Base-by-base conservation (phyloP, 2,329 filamentous ascomycete genomes). In the Leptosphaerulina australis region DNA sequence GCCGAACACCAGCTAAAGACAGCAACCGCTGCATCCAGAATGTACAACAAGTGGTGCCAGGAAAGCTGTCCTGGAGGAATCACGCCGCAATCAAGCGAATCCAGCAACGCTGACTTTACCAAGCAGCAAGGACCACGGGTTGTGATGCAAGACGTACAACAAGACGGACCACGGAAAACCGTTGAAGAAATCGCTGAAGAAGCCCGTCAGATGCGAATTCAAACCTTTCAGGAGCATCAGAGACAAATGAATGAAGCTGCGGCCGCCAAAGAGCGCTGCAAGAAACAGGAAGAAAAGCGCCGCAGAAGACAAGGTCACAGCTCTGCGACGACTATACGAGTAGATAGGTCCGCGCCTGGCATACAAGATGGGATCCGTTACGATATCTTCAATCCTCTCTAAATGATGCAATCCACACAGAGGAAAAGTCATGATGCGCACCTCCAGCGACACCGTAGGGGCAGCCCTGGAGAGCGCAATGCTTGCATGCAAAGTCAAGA, bases 381-480 rank as follows among this genome's bases (percentile, higher is more conserved):
- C 14, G 25, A 41, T 15, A 12, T 29, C 1, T 36, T 28, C 17
- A 43, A 43, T 5, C 4, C 35, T 24, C 14, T 14, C 3, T 44
- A 15, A 40, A 30, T 12, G 17, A 24, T 2, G 2, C 31, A 25
- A 29, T 36, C n/a, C 5, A 2, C 8, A n/a, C 24, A n/a, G n/a
- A n/a, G 17, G 4, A 9, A 2, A 3, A 28, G 10, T n/a, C 5
- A 1, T 41, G n/a, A 41, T 18, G 28, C 8, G 21, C n/a, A 5
- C 38, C 14, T n/a, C 12, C 10, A n/a, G 21, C 22, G 21, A 39
- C 28, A 33, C 38, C 37, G 29, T 33, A 38, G 43, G 43, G 43
- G 49, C 28, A 18, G 22, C 37, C 38, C 34, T 44, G 22, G 15
- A 31, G 8, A 28, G 3, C 14, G 20, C 14, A 11, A 26, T 15